Evolutionary conservation across 768 basidiomycete species (phyloP), one percentile per base, ranked within the genome.

Genomic region (Pleurotus giganteus): DNA sequence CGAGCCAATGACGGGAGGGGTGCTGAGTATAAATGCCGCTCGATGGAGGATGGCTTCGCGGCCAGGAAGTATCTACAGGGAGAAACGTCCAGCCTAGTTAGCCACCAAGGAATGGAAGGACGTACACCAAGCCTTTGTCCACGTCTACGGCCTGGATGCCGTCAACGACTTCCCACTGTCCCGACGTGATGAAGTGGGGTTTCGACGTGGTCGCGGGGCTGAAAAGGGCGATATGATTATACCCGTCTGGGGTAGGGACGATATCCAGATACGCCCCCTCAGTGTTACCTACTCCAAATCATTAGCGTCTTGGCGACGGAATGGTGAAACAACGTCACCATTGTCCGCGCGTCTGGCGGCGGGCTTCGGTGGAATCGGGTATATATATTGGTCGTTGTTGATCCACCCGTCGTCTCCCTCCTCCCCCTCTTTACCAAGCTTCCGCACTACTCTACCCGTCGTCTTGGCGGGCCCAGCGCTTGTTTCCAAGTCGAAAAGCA

Each of bases 351-450:
- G 49, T 36, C 49, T n/a, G n/a, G 12, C 9, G 8, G 34, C 49
- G 11, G 49, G 34, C 32, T 37, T 34, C 23, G 31, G 21, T 4
- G 49, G 34, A 17, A 51, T 51, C 32, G 49, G 49, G 34, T 36
- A 37, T 34, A 51, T 37, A 24, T 27, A 51, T 28, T 51, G 49
- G 21, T 51, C 49, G 57, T 82, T 73, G 47, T 98, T 91, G 58
- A 98, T 93, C 97, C 97, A 99, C 1, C 97, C 97, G 32, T 84
- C 84, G 64, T 97, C 96, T 0, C 85, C 88, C 64, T 96, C 80
- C 62, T 94, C 95, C 4, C 92, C 96, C 31, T 85, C 65, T 65
- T 83, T 80, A 3, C 94, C 96, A 8, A 96, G 75, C 57, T 76
- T 86, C 55, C 96, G 75, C 6, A 93, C 89, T 12, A 92, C 83